These are phyloP conservation scores for Lipomyces anomalus DNA, from an alignment of 805 yeast genomes.

Conservation along the genomic window DNA sequence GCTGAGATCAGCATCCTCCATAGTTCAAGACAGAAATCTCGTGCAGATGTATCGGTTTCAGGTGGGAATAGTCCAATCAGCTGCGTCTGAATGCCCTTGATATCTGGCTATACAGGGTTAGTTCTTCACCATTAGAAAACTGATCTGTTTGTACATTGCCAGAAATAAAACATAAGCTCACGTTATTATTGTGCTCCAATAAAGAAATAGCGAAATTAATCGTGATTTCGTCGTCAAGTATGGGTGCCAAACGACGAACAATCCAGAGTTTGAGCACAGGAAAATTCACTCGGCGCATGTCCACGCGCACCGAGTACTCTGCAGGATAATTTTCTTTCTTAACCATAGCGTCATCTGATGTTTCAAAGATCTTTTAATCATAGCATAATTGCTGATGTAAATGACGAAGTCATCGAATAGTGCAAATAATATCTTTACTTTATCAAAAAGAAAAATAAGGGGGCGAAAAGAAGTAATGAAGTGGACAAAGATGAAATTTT, in stretches of 20 bases:
- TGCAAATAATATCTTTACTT: no score
- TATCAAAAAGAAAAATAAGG: no score
- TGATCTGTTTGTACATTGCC: no score
- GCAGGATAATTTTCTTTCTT: no score
- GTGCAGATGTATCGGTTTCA: not conserved
- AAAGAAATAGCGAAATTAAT: not conserved
- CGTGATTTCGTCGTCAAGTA: not conserved
- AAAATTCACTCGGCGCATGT: not conserved
- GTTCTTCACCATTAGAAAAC: no score
- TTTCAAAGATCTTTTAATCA: no score
- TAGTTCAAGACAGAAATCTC: slow-evolving; percentile 1
- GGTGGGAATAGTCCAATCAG: not conserved
- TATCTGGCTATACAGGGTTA: not conserved
- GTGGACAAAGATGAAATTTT: no score
- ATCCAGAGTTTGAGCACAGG: not conserved
- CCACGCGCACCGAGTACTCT: no score
- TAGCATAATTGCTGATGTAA: no score
- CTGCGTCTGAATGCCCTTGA: not conserved
- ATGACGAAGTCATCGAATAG: no score
- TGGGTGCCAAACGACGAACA: not conserved
- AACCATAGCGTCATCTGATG: not conserved
- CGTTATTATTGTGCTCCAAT: not conserved
- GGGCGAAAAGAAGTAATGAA: no score
- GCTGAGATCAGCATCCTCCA: not conserved
- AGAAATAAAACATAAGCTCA: not conserved